These are phyloP conservation scores for Mycena galopus DNA, from an alignment of 768 basidiomycete species.

Conservation along the genomic window DNA sequence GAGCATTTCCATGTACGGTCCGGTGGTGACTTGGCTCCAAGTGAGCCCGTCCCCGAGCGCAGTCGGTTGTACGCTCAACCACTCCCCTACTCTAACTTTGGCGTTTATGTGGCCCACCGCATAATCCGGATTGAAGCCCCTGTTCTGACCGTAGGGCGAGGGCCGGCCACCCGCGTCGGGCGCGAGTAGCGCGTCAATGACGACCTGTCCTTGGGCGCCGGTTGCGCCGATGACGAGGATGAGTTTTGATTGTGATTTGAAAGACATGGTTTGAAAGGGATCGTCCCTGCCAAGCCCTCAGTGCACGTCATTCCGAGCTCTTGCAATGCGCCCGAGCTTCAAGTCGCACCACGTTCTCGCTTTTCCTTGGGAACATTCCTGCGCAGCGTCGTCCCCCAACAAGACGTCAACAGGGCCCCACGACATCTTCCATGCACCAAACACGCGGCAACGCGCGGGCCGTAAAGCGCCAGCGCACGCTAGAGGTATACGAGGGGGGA, in stretches of 20 bases:
- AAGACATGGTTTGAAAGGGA: neutral
- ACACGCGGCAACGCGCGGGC: too few relatives aligned
- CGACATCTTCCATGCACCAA: too few relatives aligned
- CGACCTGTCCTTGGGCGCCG: constrained; percentile 58
- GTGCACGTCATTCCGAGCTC: too few relatives aligned
- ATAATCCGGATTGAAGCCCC: constrained; percentile 17
- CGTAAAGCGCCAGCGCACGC: too few relatives aligned
- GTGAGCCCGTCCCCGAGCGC: neutral
- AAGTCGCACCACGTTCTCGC: too few relatives aligned
- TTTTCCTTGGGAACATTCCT: too few relatives aligned
- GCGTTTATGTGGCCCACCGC: constrained; percentile 22
- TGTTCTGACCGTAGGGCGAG: constrained; percentile 50
- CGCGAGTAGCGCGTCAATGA: constrained; percentile 53
- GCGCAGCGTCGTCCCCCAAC: too few relatives aligned
- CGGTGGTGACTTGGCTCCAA: constrained; percentile 24
- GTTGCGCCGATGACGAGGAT: constrained; percentile 62
- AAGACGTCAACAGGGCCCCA: too few relatives aligned
- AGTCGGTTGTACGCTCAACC: constrained; percentile 7
- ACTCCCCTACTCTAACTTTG: constrained; percentile 19
- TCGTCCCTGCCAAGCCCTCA: too few relatives aligned
- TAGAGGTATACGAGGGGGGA: too few relatives aligned
- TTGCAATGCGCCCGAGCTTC: too few relatives aligned
- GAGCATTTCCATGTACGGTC: constrained; percentile 30
- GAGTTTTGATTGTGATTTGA: constrained; percentile 40
- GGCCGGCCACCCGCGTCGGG: constrained; percentile 39